Conservation (phyloP, 2,329 filamentous ascomycete species). For the Arthrinium puccinioides region DNA sequence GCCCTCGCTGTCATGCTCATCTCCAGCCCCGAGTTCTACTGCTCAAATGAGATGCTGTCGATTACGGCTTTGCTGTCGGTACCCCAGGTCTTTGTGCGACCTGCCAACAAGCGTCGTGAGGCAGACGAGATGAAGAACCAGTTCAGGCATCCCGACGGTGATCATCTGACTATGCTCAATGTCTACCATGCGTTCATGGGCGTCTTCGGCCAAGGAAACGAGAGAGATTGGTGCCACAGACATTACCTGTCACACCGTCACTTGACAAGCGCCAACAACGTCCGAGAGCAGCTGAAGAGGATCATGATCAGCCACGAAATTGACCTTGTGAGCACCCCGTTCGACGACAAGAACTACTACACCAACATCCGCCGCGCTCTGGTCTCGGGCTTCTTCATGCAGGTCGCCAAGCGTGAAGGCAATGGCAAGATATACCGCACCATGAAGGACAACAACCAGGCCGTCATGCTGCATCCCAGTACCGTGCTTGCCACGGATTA, state of each 20-base stretch:
- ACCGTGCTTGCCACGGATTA: slow-evolving; percentile 82
- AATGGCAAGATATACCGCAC: slow-evolving; percentile 88
- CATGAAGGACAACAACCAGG: slow-evolving; percentile 94
- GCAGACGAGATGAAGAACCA: slow-evolving; percentile 96
- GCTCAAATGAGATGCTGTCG: slow-evolving; percentile 95
- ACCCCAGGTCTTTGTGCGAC: slow-evolving; percentile 87
- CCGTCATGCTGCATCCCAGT: slow-evolving; percentile 85
- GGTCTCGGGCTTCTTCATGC: slow-evolving; percentile 98
- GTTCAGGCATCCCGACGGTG: slow-evolving; percentile 87
- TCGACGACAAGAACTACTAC: slow-evolving; percentile 96
- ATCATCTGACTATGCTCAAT: slow-evolving; percentile 93
- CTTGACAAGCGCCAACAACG: slow-evolving; percentile 87
- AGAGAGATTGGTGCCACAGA: slow-evolving; percentile 94
- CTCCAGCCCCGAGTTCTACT: slow-evolving; percentile 94
- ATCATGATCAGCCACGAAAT: slow-evolving; percentile 94
- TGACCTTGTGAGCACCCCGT: slow-evolving; percentile 80
- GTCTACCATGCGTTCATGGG: slow-evolving; percentile 97
- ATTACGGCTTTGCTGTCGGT: slow-evolving; percentile 91
- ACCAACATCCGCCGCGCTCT: slow-evolving; percentile 91
- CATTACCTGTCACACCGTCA: slow-evolving; percentile 90
- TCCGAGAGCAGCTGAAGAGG: slow-evolving; percentile 81
- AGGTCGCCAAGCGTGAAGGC: slow-evolving; percentile 89
- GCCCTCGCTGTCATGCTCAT: slow-evolving; percentile 96
- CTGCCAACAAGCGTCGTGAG: slow-evolving; percentile 75
- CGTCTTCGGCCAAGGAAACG: slow-evolving; percentile 53